Percentiles rank a stretch among this genome's conserved stretches.
Evolutionary conservation across 345 rosid genomes (phyloP).

Genomic region (Geranium rotundifolium): DNA sequence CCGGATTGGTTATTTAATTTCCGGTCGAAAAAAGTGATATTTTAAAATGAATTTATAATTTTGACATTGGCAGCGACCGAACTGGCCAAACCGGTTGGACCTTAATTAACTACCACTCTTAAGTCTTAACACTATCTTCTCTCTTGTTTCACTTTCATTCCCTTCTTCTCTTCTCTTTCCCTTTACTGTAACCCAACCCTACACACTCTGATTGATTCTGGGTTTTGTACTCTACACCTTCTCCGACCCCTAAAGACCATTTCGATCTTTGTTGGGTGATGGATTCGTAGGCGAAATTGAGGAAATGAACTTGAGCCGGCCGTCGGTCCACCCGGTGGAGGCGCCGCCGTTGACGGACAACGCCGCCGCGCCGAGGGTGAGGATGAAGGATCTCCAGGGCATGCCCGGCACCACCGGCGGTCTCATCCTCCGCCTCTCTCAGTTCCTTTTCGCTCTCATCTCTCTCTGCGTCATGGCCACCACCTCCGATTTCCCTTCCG

Average conservation of each 20-base stretch:
- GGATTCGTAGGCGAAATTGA: not conserved
- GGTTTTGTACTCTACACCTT: not conserved
- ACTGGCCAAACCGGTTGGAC: no score
- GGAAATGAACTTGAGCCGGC: constrained; percentile 45
- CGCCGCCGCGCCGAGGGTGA: constrained; percentile 30
- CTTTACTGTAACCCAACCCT: no score
- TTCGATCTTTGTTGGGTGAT: no score
- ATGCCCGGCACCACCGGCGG: constrained; percentile 86
- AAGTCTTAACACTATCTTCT: no score
- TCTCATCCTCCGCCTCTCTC: constrained; percentile 50
- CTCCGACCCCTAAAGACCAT: not conserved
- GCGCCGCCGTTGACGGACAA: constrained; percentile 46
- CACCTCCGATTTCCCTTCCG: constrained; percentile 53
- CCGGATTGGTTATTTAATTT: no score
- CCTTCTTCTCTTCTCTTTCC: no score
- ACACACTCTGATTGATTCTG: not conserved
- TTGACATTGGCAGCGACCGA: no score
- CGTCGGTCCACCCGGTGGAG: constrained; percentile 71
- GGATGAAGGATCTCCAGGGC: constrained; percentile 74
- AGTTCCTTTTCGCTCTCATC: constrained; percentile 40
- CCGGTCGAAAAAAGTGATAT: no score
- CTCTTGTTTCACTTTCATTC: no score
- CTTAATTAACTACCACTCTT: no score
- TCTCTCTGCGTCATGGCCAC: constrained; percentile 62
- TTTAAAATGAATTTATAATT: no score